Base-by-base conservation (phyloP, 208 protist species). In the Herpetomonas tarakana region DNA sequence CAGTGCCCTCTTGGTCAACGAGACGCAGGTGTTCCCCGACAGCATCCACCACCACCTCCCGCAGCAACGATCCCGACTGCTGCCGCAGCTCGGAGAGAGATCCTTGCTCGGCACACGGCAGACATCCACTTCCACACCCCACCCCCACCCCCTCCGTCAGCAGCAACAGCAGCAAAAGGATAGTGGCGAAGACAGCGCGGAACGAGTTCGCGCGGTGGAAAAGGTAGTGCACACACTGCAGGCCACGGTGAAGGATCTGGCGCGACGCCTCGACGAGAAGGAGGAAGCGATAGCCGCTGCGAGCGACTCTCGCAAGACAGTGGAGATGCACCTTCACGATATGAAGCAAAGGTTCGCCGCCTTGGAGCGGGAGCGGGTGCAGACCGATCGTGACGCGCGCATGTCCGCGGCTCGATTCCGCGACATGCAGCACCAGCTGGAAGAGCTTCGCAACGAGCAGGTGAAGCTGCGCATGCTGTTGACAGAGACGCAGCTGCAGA, bases 381-480 rank as follows among this genome's bases (percentile, higher is more conserved):
- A 64, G 30, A 52, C 67, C 14, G 62, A 45, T 22, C 58, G 57
- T 21, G 50, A 60, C 2, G 21, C 38, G 16, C 66, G 72, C 24
- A 12, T 80, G n/a, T 51, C 76, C 31, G 52, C 31, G 6, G 52
- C 58, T 1, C 52, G 68, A 4, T 11, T 81, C 41, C 41, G 53
- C 1, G 59, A 66, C 3, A 58, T 76, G 1, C 50, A 65, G 7
- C 21, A 45, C 1, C 55, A 62, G 24, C 21, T 79, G 29, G 58
- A 63, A 26, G 44, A 63, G 41, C 53, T 81, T 46, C 60, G 53
- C 3, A 25, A 58, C 38, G 71, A 68, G 53, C 72, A 71, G 41
- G 49, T 72, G 44, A 71, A 68, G 28, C 56, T 85, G 30, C 72
- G 69, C 55, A 60, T 78, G 58, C 70, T 74, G 63, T 18, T 85